Evolutionary conservation across 2,329 filamentous ascomycete genomes (phyloP), one percentile per base, ranked within the genome.

Genomic region (Zalaria sp.): DNA sequence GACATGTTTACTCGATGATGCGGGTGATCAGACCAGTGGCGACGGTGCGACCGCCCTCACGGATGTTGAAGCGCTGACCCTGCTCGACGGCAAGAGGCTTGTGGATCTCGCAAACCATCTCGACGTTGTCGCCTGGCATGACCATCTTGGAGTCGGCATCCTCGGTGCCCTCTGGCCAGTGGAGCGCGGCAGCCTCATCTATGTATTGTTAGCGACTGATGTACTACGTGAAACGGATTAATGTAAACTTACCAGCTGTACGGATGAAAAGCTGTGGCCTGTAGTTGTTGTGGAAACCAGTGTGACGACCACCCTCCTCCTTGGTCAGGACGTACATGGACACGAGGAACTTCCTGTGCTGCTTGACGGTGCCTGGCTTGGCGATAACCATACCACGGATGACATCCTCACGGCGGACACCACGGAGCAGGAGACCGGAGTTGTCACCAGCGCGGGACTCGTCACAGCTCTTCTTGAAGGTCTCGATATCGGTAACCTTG

Each of bases 401-500:
- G 57, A 98, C 75, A 57, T 98, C 93, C 70, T 98, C 91, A 59
- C 91, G 87, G 68, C 87, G 88, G 60, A 98, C 68, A 73, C 91
- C 89, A 69, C 91, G 86, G 65, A 98, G 81, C 42, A 98, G 78
- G 32, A 98, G 83, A 60, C 91, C 91, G 26, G 91, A 95, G 79
- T 96, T 98, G 69, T 98, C 91, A 65, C 91, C 91, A 47, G 91
- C 91, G 56, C 84, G 79, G 45, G 89, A 93, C 69, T 94, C 86
- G 45, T 95, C 88, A 67, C 91, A 96, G 39, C 87, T 93, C 78
- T 98, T 98, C 77, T 96, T 95, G 77, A 98, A 98, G 51, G 89
- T 98, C 74, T 98, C 91, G 54, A 98, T 96, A 60, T 98, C 93
- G 58, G 91, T 98, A 51, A 98, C 89, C 75, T 95, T 96, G 66